These are phyloP conservation scores for Berkeleyomyces basicola DNA, from an alignment of 2,329 filamentous ascomycete genomes.

Conservation along the genomic window DNA sequence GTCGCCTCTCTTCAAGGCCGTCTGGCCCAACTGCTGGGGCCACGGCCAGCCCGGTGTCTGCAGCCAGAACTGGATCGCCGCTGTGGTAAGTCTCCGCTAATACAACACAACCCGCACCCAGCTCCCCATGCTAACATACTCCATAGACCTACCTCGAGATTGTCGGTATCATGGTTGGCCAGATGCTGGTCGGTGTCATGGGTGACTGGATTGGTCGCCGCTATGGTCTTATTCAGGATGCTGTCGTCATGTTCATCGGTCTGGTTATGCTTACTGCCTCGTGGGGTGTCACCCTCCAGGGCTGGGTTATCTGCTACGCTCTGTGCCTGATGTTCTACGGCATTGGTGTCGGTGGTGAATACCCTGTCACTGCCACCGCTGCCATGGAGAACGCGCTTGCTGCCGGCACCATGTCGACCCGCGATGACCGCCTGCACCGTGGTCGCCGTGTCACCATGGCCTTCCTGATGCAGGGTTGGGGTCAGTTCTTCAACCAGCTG, in stretches of 20 bases:
- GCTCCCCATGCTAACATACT: neutral
- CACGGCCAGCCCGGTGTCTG: conserved; percentile 38
- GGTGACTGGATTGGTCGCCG: conserved; percentile 71
- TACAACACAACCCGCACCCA: neutral
- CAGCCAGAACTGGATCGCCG: conserved; percentile 61
- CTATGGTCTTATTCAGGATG: conserved; percentile 92
- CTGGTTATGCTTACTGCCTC: conserved; percentile 79
- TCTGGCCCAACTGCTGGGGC: conserved; percentile 68
- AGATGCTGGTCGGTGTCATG: conserved; percentile 65
- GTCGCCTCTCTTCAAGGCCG: conserved; percentile 58
- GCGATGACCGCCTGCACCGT: conserved; percentile 85
- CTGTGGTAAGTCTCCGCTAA: conserved; percentile 31
- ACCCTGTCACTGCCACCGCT: conserved; percentile 90
- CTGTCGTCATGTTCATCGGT: conserved; percentile 81
- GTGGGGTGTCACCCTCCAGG: conserved; percentile 74
- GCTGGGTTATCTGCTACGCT: conserved; percentile 94
- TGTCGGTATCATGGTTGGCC: conserved; percentile 84
- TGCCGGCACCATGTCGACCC: conserved; percentile 74
- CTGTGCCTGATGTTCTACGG: conserved; percentile 76
- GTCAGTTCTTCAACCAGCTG: conserved; percentile 87
- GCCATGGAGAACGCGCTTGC: conserved; percentile 84
- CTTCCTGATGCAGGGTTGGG: conserved; percentile 98
- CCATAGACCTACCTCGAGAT: conserved; percentile 68
- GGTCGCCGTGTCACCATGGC: conserved; percentile 90
- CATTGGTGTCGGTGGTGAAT: conserved; percentile 64